Conservation (phyloP, 2,329 filamentous ascomycete genomes). For the Fusarium odoratissimum region DNA sequence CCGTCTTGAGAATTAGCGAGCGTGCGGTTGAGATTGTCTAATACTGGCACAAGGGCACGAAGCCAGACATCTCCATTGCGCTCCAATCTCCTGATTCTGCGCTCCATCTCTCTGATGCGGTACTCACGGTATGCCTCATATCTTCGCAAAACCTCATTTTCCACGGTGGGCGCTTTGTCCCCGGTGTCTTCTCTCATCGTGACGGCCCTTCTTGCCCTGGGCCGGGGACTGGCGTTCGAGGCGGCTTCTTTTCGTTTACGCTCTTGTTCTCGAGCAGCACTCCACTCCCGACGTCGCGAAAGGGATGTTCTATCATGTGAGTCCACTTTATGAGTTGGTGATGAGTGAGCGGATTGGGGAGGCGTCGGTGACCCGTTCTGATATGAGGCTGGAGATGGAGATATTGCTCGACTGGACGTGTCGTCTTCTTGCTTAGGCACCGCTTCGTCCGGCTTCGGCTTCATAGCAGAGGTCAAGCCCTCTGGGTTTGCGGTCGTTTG, state of each 20-base stretch:
- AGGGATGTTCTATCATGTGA: slow-evolving; percentile 47
- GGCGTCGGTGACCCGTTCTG: slow-evolving; percentile 45
- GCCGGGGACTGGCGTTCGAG: slow-evolving; percentile 31
- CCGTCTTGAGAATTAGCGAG: slow-evolving; percentile 42
- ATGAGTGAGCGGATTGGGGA: slow-evolving; percentile 46
- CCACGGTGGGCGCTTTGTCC: slow-evolving; percentile 36
- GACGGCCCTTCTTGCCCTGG: slow-evolving; percentile 35
- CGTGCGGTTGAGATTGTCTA: slow-evolving; percentile 57
- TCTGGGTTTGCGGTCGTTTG: background rate
- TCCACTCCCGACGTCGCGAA: slow-evolving; percentile 51
- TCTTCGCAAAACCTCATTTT: slow-evolving; percentile 52
- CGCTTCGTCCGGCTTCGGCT: slow-evolving; percentile 8
- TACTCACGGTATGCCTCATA: slow-evolving; percentile 57
- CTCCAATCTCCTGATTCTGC: slow-evolving; percentile 59
- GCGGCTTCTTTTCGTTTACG: slow-evolving; percentile 40
- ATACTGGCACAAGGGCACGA: slow-evolving; percentile 57
- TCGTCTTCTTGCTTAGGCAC: background rate
- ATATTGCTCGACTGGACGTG: slow-evolving; percentile 9
- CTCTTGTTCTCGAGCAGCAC: slow-evolving; percentile 45
- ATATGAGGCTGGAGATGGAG: slow-evolving; percentile 18
- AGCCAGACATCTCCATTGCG: slow-evolving; percentile 60
- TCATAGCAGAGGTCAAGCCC: slow-evolving; percentile 4
- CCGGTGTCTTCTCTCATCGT: slow-evolving; percentile 43
- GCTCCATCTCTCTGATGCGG: slow-evolving; percentile 60
- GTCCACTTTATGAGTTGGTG: slow-evolving; percentile 41